Base-by-base conservation (phyloP, 2,329 filamentous ascomycete species). In the Phymatotrichopsis omnivora region DNA sequence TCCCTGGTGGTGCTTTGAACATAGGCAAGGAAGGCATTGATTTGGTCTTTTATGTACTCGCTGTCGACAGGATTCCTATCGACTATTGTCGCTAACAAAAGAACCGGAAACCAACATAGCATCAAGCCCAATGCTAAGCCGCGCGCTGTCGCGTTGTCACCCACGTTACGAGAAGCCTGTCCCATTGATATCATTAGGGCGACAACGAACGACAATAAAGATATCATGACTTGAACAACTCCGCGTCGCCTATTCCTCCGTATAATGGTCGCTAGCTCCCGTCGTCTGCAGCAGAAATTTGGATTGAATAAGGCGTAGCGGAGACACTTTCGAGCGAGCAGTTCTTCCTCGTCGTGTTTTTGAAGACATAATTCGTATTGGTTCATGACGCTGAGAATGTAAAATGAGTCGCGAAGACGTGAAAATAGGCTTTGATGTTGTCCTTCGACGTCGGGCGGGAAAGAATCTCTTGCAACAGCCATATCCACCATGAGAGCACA, bases 21-120 rank as follows among this genome's bases (percentile, higher is more conserved):
- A n/a, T n/a, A n/a, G n/a, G n/a, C n/a, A n/a, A n/a, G n/a, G n/a
- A n/a, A n/a, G n/a, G n/a, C n/a, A n/a, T n/a, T n/a, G n/a, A n/a
- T n/a, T n/a, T n/a, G n/a, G n/a, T n/a, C n/a, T n/a, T n/a, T n/a
- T n/a, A n/a, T 64, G 12, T 64, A 59, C 24, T 67, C 63, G 4
- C 65, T 57, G 3, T 66, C 64, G 2, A 65, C 62, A 1, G 65
- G 67, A 41, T 70, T 70, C 12, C 68, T 62, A 45, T 71, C 68
- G 3, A 69, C 61, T 19, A 70, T 68, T 2, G 62, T 64, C 29
- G 63, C 61, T 28, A 68, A 56, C 25, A 70, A 65, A 5, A 70
- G 52, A 6, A 69, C 58, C 0, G 68, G 67, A 2, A 71, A 60
- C 68, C 67, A 71, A 4, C 64, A 61, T 3, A 69, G 58, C 4